Conservation (phyloP, 2,329 filamentous ascomycete species). For the Diaporthe ilicicola region DNA sequence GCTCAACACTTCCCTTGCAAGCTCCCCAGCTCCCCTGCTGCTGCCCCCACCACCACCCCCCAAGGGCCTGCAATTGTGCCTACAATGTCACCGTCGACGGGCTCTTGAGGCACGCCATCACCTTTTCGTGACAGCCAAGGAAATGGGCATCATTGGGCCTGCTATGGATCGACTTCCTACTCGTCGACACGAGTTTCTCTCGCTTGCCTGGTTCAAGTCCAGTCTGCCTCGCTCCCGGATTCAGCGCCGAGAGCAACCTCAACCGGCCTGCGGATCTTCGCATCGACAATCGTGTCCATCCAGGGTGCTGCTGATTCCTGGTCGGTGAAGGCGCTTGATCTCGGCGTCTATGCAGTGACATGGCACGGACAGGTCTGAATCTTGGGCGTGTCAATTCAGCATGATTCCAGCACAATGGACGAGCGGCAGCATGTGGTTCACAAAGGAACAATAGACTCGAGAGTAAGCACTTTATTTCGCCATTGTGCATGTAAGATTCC, state of each 20-base stretch:
- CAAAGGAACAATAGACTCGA: not conserved
- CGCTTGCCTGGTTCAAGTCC: not conserved
- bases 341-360: constrained; percentile 12
- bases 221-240: not conserved
- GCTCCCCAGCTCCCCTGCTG: not conserved
- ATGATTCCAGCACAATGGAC: not conserved
- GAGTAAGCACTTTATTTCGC: not conserved
- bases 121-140: constrained; percentile 20
- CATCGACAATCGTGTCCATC: not conserved
- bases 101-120: not conserved
- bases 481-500: not conserved
- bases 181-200: constrained; percentile 1
- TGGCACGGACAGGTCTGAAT: not conserved
- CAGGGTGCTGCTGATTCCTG: not conserved
- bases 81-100: constrained; percentile 14
- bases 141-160: not conserved
- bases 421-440: too few relatives aligned
- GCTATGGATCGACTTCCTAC: not conserved
- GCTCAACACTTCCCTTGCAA: not conserved
- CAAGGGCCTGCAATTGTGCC: not conserved
- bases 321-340: constrained; percentile 1
- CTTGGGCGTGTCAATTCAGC: too few relatives aligned
- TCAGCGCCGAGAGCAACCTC: not conserved
- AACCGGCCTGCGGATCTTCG: too few relatives aligned
- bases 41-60: not conserved